Conservation (phyloP, 345 rosid genomes). For the Noccaea caerulescens region DNA sequence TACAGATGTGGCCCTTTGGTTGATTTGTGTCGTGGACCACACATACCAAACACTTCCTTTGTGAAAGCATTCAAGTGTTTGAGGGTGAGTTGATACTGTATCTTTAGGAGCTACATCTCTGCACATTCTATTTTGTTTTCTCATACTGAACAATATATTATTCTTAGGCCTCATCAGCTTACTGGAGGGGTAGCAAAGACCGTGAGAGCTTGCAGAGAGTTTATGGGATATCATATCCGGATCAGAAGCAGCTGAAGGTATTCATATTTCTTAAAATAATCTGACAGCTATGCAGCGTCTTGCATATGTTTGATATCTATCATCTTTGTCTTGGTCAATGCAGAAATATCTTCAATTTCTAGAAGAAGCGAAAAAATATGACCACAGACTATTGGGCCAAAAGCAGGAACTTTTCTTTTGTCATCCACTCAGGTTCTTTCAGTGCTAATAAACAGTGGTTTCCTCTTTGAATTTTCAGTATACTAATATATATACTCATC, state of each 20-base stretch:
- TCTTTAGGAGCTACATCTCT: constrained; percentile 23
- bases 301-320: constrained; percentile 1
- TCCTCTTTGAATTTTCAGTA: constrained; percentile 12
- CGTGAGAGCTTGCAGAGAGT: constrained; percentile 98
- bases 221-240: constrained; percentile 97
- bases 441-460: constrained; percentile 11
- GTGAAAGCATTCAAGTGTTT: constrained; percentile 92
- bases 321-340: constrained; percentile 27
- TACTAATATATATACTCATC: constrained; percentile 21
- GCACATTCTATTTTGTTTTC: constrained; percentile 32
- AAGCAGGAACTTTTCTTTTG: constrained; percentile 96
- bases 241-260: constrained; percentile 85
- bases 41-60: constrained; percentile 96
- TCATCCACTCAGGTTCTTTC: constrained; percentile 72
- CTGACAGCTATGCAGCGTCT: neutral
- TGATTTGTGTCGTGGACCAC: constrained; percentile 99
- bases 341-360: constrained; percentile 75
- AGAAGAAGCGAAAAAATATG: constrained; percentile 94
- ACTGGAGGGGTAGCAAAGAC: constrained; percentile 91
- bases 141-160: constrained; percentile 20
- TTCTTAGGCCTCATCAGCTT: constrained; percentile 94
- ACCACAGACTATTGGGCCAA: constrained; percentile 82
- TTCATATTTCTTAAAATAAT: constrained; percentile 9
- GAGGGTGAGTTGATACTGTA: constrained; percentile 57
- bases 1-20: constrained; percentile 97